These are phyloP conservation scores for Aureobasidium sp. DNA, from an alignment of 2,329 filamentous ascomycete species.

Conservation along the genomic window DNA sequence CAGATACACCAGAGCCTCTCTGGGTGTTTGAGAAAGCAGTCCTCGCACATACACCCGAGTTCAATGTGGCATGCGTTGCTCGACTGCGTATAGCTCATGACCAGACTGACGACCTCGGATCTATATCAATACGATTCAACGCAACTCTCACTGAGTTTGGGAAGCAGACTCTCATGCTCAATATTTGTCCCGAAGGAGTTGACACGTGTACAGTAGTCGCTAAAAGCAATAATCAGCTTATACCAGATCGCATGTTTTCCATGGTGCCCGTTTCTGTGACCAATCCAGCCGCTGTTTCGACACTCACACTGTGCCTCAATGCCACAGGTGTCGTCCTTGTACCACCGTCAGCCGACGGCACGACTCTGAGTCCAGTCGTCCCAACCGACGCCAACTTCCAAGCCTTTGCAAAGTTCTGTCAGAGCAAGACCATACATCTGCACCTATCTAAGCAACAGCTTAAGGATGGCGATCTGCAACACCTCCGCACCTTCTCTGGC, in stretches of 20 bases:
- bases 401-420: not conserved
- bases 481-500: not conserved
- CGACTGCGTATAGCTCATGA: not conserved
- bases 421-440: not conserved
- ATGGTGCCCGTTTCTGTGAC: slow-evolving; percentile 7
- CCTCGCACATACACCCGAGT: not conserved
- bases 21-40: slow-evolving; percentile 7
- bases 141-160: not conserved
- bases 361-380: not conserved
- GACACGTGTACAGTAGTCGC: slow-evolving; percentile 9
- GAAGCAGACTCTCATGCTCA: not conserved
- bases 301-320: not conserved
- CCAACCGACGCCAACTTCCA: not conserved
- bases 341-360: not conserved
- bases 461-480: not conserved
- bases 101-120: not conserved
- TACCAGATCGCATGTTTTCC: not conserved
- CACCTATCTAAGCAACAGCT: slow-evolving; percentile 2
- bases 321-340: not conserved
- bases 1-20: not conserved
- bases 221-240: not conserved
- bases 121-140: not conserved
- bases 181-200: not conserved
- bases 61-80: not conserved
- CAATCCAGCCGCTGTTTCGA: not conserved